Evolutionary conservation across 1,284 basidiomycete species (phyloP), one percentile per base, ranked within the genome.

Genomic region (Leccinum subfulvum): DNA sequence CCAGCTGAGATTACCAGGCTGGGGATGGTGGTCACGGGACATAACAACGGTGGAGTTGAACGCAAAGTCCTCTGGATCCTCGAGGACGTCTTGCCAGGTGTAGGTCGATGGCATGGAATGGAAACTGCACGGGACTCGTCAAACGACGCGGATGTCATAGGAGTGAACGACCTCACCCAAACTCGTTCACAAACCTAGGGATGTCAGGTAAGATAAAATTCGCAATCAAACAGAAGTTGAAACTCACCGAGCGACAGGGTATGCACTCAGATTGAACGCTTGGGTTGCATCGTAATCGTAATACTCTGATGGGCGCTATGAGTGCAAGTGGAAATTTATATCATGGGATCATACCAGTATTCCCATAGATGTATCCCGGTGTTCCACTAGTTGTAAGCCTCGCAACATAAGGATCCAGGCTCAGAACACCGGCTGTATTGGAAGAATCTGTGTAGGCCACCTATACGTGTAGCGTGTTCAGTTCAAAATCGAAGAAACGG

Each of bases 381-480:
- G 82, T 83, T 13, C 75, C 80, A 62, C 86, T 84, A 30, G 73
- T 84, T 33, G 73, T 75, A 62, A 87, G 84, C 21, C 87, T 74
- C 10, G 85, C 70, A 4, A 81, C 74, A 62, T 86, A 86, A 11
- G 54, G 54, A 16, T 37, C 4, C 10, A 23, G 5, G 13, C 54
- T 55, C 30, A 55, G 33, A 14, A 86, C 83, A 3, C 86, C 85
- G 13, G 78, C 78, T 1, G 84, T 87, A 0, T 84, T 87, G 0
- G 85, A 88, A 62, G 84, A 87, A 62, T 86, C 85, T 0, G 85
- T 85, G 66, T 88, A 88, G 11, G 84, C 78, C 4, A 87, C 79
- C 83, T 84, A 51, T 16, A 44, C 63, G n/a, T 33, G 6, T 4
- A 16, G 53, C 26, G 18, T n/a, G 18, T 4, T 63, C 9, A 62